These are phyloP conservation scores for Cochlearia excelsa DNA, from an alignment of 345 rosid genomes.

Conservation along the genomic window DNA sequence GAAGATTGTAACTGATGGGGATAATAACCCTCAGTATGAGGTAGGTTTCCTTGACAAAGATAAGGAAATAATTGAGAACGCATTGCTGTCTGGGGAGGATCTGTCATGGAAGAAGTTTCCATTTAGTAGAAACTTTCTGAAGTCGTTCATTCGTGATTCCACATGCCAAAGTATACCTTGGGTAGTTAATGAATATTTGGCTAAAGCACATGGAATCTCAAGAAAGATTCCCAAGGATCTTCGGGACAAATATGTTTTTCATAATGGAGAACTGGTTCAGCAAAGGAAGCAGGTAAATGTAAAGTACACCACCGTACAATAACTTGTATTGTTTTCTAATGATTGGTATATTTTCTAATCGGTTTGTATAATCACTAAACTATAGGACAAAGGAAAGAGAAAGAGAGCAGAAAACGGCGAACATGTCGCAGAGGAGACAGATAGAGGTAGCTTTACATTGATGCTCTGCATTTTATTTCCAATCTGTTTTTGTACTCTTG, in stretches of 20 bases:
- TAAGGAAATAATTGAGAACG: constrained; percentile 46
- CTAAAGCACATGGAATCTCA: constrained; percentile 60
- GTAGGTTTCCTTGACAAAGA: constrained; percentile 68
- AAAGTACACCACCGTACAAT: constrained; percentile 32
- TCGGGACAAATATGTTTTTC: constrained; percentile 48
- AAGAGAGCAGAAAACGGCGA: constrained; percentile 52
- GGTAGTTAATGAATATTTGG: constrained; percentile 74
- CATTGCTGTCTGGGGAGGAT: constrained; percentile 53
- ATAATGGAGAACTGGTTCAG: constrained; percentile 60
- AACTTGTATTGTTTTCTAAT: constrained; percentile 13
- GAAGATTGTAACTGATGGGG: constrained; percentile 42
- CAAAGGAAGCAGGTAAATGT: constrained; percentile 45
- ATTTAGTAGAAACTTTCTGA: constrained; percentile 69
- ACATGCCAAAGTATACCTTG: constrained; percentile 82
- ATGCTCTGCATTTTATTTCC: constrained; percentile 20
- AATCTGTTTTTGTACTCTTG: background rate
- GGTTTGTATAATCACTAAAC: constrained; percentile 12
- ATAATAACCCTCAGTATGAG: constrained; percentile 49
- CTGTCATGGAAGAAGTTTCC: constrained; percentile 69
- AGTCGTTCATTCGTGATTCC: constrained; percentile 89
- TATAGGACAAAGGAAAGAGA: constrained; percentile 66
- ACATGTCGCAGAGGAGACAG: constrained; percentile 36
- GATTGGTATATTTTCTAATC: constrained; percentile 14
- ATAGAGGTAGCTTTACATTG: constrained; percentile 30
- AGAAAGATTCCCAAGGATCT: constrained; percentile 65